These are phyloP conservation scores for Misopates orontium DNA, from an alignment of 257 asterid species.

Conservation along the genomic window DNA sequence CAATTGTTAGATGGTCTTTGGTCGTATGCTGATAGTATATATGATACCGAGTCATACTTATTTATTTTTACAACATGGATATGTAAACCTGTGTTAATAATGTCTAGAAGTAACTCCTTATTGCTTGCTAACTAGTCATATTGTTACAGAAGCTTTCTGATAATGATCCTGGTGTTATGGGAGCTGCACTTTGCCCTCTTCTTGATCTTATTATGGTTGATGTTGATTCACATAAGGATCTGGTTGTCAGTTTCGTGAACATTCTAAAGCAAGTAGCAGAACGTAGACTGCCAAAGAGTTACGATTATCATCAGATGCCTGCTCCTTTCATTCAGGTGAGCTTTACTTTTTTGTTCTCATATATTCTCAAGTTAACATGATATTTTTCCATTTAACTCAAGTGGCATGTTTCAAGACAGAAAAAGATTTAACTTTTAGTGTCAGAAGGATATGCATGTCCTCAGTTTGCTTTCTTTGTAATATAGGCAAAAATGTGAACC, in stretches of 20 bases:
- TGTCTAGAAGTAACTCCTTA: constrained; percentile 4
- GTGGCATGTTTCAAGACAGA: background rate
- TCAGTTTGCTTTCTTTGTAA: no score
- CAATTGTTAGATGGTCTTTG: background rate
- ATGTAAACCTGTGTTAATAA: constrained; percentile 7
- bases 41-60: background rate
- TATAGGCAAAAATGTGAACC: no score
- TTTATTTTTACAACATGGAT: constrained; percentile 1
- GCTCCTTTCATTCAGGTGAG: constrained; percentile 95
- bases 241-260: constrained; percentile 85
- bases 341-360: background rate
- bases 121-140: constrained; percentile 20
- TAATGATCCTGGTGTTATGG: constrained; percentile 99
- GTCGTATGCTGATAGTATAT: background rate
- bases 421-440: no score
- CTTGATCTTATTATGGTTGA: constrained; percentile 77
- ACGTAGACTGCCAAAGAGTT: constrained; percentile 88
- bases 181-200: constrained; percentile 94
- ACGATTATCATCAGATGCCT: constrained; percentile 98
- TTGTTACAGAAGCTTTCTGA: constrained; percentile 84
- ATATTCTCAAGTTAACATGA: background rate
- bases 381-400: no score
- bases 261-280: constrained; percentile 98
- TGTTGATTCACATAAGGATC: constrained; percentile 75
- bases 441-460: no score